Conservation (phyloP, 2,329 filamentous ascomycete genomes). For the Epichloe sibirici region DNA sequence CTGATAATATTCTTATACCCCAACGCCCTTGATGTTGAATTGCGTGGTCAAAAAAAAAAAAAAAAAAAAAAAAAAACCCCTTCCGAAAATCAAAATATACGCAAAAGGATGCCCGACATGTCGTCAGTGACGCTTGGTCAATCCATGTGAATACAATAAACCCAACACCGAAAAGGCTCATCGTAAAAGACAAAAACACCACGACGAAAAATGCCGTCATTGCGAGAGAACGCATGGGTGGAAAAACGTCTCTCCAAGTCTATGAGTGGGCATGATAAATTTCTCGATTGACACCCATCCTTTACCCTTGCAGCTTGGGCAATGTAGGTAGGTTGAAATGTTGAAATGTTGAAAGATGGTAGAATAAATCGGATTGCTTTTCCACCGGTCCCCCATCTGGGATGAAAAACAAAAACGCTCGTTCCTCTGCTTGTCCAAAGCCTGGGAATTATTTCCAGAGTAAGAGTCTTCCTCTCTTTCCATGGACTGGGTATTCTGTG, state of each 20-base stretch:
- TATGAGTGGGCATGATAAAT: conserved; percentile 4
- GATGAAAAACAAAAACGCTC: background rate
- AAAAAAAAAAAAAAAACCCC: background rate
- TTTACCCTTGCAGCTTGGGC: background rate
- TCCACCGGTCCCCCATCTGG: background rate
- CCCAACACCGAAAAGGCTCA: background rate
- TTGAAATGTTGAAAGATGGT: background rate
- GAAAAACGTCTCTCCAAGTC: background rate
- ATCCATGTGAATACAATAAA: too few species aligned
- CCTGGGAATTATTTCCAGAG: too few species aligned
- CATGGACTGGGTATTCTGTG: background rate
- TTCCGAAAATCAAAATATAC: background rate
- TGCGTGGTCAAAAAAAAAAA: conserved; percentile 1
- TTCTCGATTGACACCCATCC: background rate
- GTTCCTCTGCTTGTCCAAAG: background rate
- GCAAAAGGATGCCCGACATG: background rate
- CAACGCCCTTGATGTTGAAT: conserved; percentile 13
- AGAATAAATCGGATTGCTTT: background rate
- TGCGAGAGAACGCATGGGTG: background rate
- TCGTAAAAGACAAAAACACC: background rate
- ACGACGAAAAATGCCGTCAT: background rate
- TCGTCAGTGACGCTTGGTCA: too few species aligned
- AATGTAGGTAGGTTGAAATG: background rate
- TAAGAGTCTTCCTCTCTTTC: too few species aligned
- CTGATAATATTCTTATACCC: background rate